Evolutionary conservation across 2,329 filamentous ascomycete genomes (phyloP), one percentile per base, ranked within the genome.

Genomic region (Pseudocercospora pini-densiflorae): DNA sequence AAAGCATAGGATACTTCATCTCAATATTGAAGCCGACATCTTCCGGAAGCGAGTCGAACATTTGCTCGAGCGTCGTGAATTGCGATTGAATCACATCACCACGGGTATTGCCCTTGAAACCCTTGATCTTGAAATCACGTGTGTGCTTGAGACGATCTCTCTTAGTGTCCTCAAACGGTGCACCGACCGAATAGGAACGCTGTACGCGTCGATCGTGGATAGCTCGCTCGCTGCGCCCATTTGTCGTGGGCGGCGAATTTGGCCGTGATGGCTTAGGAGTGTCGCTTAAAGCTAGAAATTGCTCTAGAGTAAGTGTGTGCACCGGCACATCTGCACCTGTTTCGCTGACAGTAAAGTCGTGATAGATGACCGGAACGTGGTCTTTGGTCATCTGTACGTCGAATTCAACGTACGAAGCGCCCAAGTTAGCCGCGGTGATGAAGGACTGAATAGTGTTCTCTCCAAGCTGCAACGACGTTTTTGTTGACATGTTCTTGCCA

Each of bases 301-400:
- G 95, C 76, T 99, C 94, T 3, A 98, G 82, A 0, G 95, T 99
- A 70, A 99, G 83, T 0, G 93, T 97, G 77, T 99, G 95, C 1
- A 99, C 94, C 0, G 95, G 95, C 0, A 95, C 95, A 76, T 99
- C 95, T 62, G 97, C 95, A 9, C 96, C 95, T 0, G 95, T 98
- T 80, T 99, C 95, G 76, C 93, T 97, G 77, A 99, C 95, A 14
- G 98, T 85, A 76, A 99, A 99, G 79, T 99, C 95, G 77, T 99
- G 95, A 77, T 99, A 99, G 74, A 99, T 97, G 70, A 99, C 94
- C 0, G 95, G 95, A 1, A 99, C 93, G 74, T 96, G 93, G 77
- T 99, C 95, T 76, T 99, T 99, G n/a, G 95, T 99, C 45, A 99
- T 84, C 77, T 99, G 95, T 0, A 99, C 95, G 77, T 99, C 95